Evolutionary conservation across 2,329 filamentous ascomycete species (phyloP), one percentile per base, ranked within the genome.

Genomic region (Scedosporium boydii): DNA sequence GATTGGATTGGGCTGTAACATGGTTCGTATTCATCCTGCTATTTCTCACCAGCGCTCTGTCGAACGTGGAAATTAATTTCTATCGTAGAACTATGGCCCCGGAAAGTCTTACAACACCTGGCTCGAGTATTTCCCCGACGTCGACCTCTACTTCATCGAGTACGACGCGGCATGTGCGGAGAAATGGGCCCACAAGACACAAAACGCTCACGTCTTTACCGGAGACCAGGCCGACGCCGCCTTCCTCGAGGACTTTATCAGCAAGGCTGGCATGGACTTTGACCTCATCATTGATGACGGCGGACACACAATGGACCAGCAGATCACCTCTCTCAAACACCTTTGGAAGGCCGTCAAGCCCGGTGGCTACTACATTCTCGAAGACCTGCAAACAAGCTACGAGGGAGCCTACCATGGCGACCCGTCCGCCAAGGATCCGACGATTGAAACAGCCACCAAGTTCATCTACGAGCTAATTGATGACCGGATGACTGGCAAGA

Each of bases 91-190:
- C 4, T 74, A 75, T 34, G 74, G 73, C 6, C 73, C 74, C 0
- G 75, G 74, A 2, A 71, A 71, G 12, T 74, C 72, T 4, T 78
- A 76, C 63, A 69, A 74, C 65, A 75, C 74, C 16, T 77, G 74
- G 74, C 69, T 74, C 3, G 74, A 76, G 38, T 77, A 73, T 62
- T 72, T 78, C 44, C 68, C 73, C 1, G 60, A 72, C 16, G 68
- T 78, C 7, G 72, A 77, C 29, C 68, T 78, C 18, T 77, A 77
- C 65, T 76, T 74, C 63, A 76, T 78, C 63, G 76, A 78, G 59
- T 72, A 71, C 62, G 70, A 78, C 62, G 69, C 65, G 7, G 66
- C 63, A 3, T 78, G 76, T 60, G 75, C 71, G 3, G 64, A 70
- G 34, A 71, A 72, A 34, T 76, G 73, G 70, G 70, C 71, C 5